Evolutionary conservation across 2,329 filamentous ascomycete genomes (phyloP), one percentile per base, ranked within the genome.

Genomic region (Metarhizium album): DNA sequence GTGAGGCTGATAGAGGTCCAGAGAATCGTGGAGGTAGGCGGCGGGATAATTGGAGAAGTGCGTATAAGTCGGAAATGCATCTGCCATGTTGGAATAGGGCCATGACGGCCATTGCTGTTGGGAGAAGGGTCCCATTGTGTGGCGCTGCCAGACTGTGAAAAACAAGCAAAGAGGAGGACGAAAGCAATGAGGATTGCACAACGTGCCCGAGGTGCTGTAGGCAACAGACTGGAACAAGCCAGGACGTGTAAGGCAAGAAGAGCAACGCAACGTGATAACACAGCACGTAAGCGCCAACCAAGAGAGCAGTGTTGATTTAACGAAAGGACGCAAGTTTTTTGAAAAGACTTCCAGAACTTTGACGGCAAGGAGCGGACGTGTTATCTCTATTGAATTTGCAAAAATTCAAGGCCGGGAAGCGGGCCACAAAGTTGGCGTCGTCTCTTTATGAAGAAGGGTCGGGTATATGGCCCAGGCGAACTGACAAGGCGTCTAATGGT

Each of bases 1-100:
- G 35, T 68, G 67, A 40, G 59, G 55, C 40, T 64, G 65, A 53
- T 70, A 70, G 5, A 65, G 56, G 23, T 70, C 67, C 60, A 70
- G 63, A 24, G 66, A 68, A 46, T 70, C 67, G 48, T 66, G 63
- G 16, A 70, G 61, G 47, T 68, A 69, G 16, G 62, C 52, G 14
- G 65, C 56, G n/a, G n/a, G n/a, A 56, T 68, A 69, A 43, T 60
- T 64, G n/a, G 63, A 57, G 33, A 63, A 52, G 42, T 65, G 65
- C 13, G 61, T 52, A 53, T 67, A 70, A 47, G 59, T 57, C 23
- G 63, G 48, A 51, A 62, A 69, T 3, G 60, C 57, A 50, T 62
- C 61, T 50, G 55, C 49, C 47, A 59, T 53, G 45, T 55, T 58
- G 46, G 63, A 55, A 52, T 66, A 69, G 11, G 60, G 55, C 67